phyloP scores from a whole-genome alignment of 2,329 filamentous ascomycete genomes.

The Diaporthe sp. region DNA sequence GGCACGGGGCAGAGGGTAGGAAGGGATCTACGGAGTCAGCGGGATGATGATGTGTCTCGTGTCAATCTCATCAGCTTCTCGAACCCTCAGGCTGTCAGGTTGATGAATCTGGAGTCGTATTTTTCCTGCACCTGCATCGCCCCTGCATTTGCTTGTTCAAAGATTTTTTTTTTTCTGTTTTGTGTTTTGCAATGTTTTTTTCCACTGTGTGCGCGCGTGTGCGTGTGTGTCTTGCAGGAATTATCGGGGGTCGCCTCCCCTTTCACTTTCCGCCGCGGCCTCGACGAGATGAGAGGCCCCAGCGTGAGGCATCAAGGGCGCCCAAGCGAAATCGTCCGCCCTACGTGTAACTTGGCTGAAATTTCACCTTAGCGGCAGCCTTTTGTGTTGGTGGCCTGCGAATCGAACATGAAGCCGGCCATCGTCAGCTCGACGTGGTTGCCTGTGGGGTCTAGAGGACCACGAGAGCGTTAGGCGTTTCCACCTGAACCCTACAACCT shows the following conservation, averaged over 20 bases:
- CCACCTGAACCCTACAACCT: background rate
- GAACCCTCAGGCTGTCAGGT: conserved; percentile 9
- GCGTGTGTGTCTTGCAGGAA: background rate
- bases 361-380: conserved; percentile 10
- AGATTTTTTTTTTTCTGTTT: background rate
- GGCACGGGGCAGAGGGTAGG: background rate
- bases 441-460: conserved; percentile 23
- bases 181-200: background rate
- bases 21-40: conserved; percentile 31
- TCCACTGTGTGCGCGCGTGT: background rate
- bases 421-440: conserved; percentile 27
- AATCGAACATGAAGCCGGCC: background rate
- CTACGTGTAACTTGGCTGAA: conserved; percentile 26
- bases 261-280: conserved; percentile 24
- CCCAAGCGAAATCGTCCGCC: conserved; percentile 34
- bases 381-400: background rate
- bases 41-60: conserved; percentile 31
- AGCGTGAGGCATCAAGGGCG: conserved; percentile 21
- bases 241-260: conserved; percentile 20
- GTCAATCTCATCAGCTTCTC: conserved; percentile 33
- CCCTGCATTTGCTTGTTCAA: conserved; percentile 8
- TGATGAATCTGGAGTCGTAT: conserved; percentile 8
- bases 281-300: conserved; percentile 24
- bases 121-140: background rate
- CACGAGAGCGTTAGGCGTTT: conserved; percentile 32